These are phyloP conservation scores for Tolypocladium ovalisporum DNA, from an alignment of 2,329 filamentous ascomycete species.

Conservation along the genomic window DNA sequence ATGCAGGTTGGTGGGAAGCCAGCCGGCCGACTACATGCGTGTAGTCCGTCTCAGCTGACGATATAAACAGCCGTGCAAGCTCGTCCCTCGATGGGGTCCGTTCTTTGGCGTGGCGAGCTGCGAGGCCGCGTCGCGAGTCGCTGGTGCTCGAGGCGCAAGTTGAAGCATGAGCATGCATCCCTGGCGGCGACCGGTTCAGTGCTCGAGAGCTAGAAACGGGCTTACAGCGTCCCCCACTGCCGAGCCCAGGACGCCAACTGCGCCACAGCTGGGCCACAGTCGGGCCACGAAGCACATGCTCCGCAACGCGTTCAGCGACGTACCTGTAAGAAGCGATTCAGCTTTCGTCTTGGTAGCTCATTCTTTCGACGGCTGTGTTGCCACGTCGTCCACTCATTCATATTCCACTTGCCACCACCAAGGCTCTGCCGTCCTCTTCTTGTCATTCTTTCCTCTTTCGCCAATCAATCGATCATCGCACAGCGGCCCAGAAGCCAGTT, in stretches of 20 bases:
- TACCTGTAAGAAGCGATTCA: background rate
- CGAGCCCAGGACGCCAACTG: background rate
- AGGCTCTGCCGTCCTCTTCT: background rate
- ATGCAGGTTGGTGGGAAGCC: background rate
- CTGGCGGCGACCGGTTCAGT: background rate
- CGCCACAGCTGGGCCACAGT: slow-evolving; percentile 1
- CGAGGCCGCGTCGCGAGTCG: slow-evolving; percentile 1
- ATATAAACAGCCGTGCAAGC: background rate
- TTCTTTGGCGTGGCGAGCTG: background rate
- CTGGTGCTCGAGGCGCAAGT: background rate
- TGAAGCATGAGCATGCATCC: background rate
- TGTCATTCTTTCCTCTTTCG: background rate
- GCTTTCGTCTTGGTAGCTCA: background rate
- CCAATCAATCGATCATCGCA: background rate
- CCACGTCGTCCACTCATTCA: background rate
- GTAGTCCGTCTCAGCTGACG: background rate
- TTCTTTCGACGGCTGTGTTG: background rate
- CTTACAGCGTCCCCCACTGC: background rate
- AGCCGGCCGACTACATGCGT: background rate
- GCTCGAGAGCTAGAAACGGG: background rate
- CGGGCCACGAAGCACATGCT: background rate
- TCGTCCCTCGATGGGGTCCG: background rate
- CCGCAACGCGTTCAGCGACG: slow-evolving; percentile 2
- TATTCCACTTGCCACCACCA: background rate
- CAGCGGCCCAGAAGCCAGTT: background rate